These are phyloP conservation scores for Nothophoma quercina DNA, from an alignment of 2,329 filamentous ascomycete genomes.

Conservation along the genomic window DNA sequence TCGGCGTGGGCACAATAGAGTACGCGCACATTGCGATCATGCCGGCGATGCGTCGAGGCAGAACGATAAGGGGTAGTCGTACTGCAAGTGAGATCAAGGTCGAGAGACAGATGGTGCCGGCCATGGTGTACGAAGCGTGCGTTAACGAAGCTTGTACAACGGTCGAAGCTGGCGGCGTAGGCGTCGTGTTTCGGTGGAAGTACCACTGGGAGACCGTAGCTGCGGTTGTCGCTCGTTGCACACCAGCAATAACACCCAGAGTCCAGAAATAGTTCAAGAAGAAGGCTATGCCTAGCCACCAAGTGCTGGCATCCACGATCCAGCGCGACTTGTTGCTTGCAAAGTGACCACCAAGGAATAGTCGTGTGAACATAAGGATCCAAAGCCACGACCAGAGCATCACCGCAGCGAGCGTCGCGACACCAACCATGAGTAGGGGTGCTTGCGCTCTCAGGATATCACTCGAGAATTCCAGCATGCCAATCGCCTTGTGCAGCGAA, in stretches of 20 bases:
- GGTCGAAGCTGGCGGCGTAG: constrained; percentile 77
- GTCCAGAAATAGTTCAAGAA: constrained; percentile 97
- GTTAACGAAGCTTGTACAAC: constrained; percentile 83
- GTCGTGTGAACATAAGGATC: constrained; percentile 94
- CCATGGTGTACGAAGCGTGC: constrained; percentile 85
- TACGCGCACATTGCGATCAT: constrained; percentile 75
- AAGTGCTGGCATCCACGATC: constrained; percentile 85
- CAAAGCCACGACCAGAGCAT: constrained; percentile 94
- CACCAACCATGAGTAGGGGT: constrained; percentile 82
- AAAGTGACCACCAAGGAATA: constrained; percentile 92
- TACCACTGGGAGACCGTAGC: constrained; percentile 99
- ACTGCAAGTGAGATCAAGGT: constrained; percentile 82
- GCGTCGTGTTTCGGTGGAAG: constrained; percentile 87
- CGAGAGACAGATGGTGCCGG: constrained; percentile 90
- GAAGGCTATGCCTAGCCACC: constrained; percentile 95
- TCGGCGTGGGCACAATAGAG: constrained; percentile 82
- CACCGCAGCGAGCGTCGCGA: constrained; percentile 75
- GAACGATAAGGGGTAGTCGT: constrained; percentile 81
- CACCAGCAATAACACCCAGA: constrained; percentile 81
- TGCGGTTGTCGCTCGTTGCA: constrained; percentile 90
- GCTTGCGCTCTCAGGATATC: constrained; percentile 86
- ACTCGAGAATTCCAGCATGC: constrained; percentile 90
- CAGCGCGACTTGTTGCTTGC: constrained; percentile 65
- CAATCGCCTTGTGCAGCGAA: constrained; percentile 81
- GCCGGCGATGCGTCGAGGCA: constrained; percentile 77